Evolutionary conservation across 1,284 basidiomycete genomes (phyloP).

Genomic region (Limonomyces culmigenus): DNA sequence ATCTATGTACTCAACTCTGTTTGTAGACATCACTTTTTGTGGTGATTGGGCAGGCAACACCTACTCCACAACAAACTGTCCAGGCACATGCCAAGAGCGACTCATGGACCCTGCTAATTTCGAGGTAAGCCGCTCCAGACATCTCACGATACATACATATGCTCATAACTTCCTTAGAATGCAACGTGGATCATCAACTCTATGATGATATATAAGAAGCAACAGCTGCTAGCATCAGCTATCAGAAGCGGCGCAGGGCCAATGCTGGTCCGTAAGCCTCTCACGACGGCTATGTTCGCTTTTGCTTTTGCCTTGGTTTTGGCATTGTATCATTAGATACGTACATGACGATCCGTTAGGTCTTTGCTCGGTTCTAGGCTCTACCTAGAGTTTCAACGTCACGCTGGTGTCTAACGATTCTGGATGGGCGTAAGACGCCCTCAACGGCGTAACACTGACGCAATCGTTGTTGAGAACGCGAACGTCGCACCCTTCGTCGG

Average conservation of each 20-base stretch:
- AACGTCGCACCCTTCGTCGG: constrained; percentile 65
- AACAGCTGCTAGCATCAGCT: too few species aligned
- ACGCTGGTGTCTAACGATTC: too few species aligned
- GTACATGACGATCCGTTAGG: too few species aligned
- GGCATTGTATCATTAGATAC: too few species aligned
- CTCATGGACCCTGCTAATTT: constrained; percentile 57
- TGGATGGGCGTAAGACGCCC: too few species aligned
- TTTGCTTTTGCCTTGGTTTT: too few species aligned
- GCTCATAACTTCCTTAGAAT: constrained; percentile 20
- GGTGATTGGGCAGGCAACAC: constrained; percentile 74
- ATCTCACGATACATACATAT: neutral
- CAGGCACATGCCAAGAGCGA: constrained; percentile 49
- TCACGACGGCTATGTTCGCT: too few species aligned
- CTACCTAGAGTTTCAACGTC: too few species aligned
- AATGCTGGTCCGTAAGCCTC: too few species aligned
- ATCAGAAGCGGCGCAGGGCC: too few species aligned
- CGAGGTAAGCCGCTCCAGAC: constrained; percentile 22
- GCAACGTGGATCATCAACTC: constrained; percentile 41
- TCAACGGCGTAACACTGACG: constrained; percentile 60
- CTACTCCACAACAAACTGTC: constrained; percentile 54
- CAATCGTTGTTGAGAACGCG: constrained; percentile 59
- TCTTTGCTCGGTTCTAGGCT: too few species aligned
- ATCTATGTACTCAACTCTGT: constrained; percentile 4
- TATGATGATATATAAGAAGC: constrained; percentile 33
- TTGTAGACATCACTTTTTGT: constrained; percentile 64